These are phyloP conservation scores for Pleurotus sapidus DNA, from an alignment of 768 basidiomycete genomes.

Conservation along the genomic window DNA sequence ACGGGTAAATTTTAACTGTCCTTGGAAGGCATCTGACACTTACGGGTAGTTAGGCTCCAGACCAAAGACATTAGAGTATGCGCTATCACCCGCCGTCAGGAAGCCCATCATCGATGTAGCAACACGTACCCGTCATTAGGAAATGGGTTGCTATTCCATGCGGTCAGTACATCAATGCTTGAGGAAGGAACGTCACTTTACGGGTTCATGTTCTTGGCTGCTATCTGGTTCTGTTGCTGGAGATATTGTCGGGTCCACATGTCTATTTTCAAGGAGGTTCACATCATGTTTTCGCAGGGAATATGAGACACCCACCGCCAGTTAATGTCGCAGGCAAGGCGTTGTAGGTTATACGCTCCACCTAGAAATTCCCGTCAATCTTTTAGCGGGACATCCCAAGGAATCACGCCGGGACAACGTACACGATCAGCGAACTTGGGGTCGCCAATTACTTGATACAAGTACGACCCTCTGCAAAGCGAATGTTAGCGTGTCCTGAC, in stretches of 20 bases:
- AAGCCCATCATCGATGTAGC: not conserved
- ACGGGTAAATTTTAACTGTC: not conserved
- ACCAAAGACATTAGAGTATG: conserved; percentile 49
- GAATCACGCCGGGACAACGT: conserved; percentile 12
- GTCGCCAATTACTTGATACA: conserved; percentile 56
- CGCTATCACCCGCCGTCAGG: conserved; percentile 17
- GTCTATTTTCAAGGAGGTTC: conserved; percentile 24
- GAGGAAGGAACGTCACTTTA: conserved; percentile 16
- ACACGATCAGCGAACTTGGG: conserved; percentile 49
- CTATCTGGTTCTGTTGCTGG: conserved; percentile 58
- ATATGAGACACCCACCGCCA: conserved; percentile 32
- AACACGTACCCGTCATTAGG: conserved; percentile 43
- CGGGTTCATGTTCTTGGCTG: conserved; percentile 53
- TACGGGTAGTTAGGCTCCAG: conserved; percentile 49
- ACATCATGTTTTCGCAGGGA: conserved; percentile 11
- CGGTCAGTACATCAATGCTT: no score
- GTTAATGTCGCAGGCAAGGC: conserved; percentile 47
- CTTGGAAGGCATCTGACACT: conserved; percentile 9
- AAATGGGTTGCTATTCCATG: conserved; percentile 42
- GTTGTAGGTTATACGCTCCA: conserved; percentile 50
- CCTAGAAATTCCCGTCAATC: conserved; percentile 13
- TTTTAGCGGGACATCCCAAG: not conserved
- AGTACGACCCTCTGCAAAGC: conserved; percentile 41
- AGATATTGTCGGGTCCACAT: conserved; percentile 62
- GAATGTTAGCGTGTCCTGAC: not conserved